Conservation (phyloP, 768 basidiomycete species). For the Rhizopogon sp. region DNA sequence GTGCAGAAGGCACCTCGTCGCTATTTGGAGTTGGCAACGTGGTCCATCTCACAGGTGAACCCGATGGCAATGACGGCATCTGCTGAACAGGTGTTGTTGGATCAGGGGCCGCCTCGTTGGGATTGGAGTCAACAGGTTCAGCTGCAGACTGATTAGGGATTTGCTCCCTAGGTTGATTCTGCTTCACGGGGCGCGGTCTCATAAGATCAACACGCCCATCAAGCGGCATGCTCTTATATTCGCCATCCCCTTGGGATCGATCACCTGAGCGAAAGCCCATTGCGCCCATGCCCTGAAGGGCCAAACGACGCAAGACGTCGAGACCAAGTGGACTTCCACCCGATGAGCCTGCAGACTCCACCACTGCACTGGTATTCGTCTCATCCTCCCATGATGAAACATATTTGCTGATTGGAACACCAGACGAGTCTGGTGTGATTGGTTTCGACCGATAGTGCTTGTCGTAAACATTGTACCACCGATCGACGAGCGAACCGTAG, state of each 20-base stretch:
- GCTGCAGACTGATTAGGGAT: not conserved
- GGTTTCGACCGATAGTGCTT: constrained; percentile 68
- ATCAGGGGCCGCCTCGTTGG: constrained; percentile 15
- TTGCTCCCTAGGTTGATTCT: constrained; percentile 10
- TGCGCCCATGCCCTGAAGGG: constrained; percentile 25
- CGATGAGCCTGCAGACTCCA: not conserved
- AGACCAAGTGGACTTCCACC: constrained; percentile 31
- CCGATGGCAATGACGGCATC: constrained; percentile 22
- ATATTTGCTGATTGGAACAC: constrained; percentile 63
- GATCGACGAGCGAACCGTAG: constrained; percentile 78
- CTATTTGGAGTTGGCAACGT: constrained; percentile 59
- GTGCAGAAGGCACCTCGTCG: constrained; percentile 59
- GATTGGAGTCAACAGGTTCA: constrained; percentile 10
- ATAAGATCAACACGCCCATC: constrained; percentile 88
- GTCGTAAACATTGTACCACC: constrained; percentile 92
- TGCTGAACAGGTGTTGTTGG: constrained; percentile 36
- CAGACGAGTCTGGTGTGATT: constrained; percentile 32
- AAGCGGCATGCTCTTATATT: constrained; percentile 78
- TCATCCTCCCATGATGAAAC: constrained; percentile 70
- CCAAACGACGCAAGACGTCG: constrained; percentile 31
- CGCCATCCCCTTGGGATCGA: constrained; percentile 46
- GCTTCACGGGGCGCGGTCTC: constrained; percentile 33
- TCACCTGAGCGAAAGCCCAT: constrained; percentile 5
- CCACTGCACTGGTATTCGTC: not conserved
- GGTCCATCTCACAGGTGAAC: constrained; percentile 37